A percentile compares a stretch with the other conserved stretches of the same genome.
Conservation (phyloP, 352 stramenopile genomes). For the Globisporangium megalacanthum region DNA sequence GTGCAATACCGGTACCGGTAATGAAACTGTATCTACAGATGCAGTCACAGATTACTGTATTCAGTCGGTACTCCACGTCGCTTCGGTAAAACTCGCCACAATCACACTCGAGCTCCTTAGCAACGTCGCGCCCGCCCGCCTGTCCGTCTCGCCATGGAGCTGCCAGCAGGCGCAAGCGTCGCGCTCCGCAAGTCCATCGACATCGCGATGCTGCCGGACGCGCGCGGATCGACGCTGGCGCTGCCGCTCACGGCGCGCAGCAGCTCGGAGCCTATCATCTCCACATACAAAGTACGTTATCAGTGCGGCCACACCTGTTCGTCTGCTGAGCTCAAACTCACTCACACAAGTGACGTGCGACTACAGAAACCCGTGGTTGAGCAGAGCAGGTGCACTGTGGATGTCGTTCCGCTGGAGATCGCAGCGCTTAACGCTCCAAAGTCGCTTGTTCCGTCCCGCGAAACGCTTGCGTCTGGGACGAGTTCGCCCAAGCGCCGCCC, state of each 20-base stretch:
- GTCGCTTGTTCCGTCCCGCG: too few relatives aligned
- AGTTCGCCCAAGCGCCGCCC: not conserved
- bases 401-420: constrained; percentile 6
- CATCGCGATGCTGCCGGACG: constrained; percentile 13
- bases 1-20: too few relatives aligned
- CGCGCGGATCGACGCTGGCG: not conserved
- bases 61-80: too few relatives aligned
- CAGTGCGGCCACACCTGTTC: too few relatives aligned
- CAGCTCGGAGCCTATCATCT: not conserved
- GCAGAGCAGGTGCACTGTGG: not conserved
- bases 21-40: too few relatives aligned
- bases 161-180: not conserved
- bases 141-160: not conserved
- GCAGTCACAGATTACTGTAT: too few relatives aligned
- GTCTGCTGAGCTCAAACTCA: not conserved
- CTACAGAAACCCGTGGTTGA: too few relatives aligned
- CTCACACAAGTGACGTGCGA: too few relatives aligned
- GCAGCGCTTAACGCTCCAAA: not conserved
- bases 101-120: too few relatives aligned
- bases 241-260: not conserved
- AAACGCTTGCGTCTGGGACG: not conserved
- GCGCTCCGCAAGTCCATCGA: constrained; percentile 12
- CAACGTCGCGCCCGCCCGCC: too few relatives aligned
- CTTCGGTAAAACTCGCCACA: too few relatives aligned
- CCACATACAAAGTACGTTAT: too few relatives aligned